Conservation (phyloP, 805 yeast species). For the Pichia pseudocactophila region DNA sequence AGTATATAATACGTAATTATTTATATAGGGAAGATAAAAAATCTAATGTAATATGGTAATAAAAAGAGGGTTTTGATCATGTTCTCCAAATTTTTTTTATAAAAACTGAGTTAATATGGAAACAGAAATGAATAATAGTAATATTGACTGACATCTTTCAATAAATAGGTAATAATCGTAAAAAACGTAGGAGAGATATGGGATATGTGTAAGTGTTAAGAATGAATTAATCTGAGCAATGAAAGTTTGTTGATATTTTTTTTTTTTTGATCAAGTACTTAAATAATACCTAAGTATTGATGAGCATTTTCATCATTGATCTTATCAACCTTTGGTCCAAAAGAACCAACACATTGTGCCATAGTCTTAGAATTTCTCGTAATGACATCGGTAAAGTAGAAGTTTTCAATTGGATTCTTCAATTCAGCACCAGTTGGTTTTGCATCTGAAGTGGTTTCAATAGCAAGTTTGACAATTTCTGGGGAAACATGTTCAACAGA, state of each 20-base stretch:
- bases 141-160: constrained; percentile 1
- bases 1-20: neutral
- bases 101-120: constrained; percentile 2
- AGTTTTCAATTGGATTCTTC: constrained; percentile 68
- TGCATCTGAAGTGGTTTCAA: constrained; percentile 32
- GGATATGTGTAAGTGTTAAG: neutral
- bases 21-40: neutral
- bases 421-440: constrained; percentile 36
- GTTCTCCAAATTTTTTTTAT: too few relatives aligned
- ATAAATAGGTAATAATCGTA: constrained; percentile 1
- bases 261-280: neutral
- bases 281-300: constrained; percentile 26
- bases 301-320: constrained; percentile 38
- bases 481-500: constrained; percentile 58
- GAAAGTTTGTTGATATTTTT: neutral
- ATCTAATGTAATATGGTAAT: neutral
- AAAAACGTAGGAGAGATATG: neutral
- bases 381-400: constrained; percentile 81
- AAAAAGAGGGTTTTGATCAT: too few relatives aligned
- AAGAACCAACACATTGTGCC: constrained; percentile 75
- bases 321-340: constrained; percentile 60
- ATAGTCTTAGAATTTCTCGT: constrained; percentile 83
- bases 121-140: constrained; percentile 11
- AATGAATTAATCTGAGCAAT: neutral
- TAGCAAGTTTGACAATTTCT: constrained; percentile 49